Percentiles rank a stretch among this genome's conserved stretches.
phyloP scores from a whole-genome alignment of 805 yeast species.

The Saccharomyces mikatae region DNA sequence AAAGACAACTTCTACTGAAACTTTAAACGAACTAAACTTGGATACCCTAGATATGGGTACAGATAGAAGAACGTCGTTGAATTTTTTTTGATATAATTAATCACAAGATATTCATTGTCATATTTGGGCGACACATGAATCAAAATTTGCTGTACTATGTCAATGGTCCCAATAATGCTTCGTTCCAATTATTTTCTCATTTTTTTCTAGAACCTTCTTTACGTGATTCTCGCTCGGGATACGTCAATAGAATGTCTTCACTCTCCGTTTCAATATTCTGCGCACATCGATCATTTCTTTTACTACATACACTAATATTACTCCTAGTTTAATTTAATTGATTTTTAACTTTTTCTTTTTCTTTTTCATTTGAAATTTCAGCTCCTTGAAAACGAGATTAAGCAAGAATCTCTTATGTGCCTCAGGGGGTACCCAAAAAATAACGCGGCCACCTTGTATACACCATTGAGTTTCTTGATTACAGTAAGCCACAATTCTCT shows the following conservation, averaged over 20 bases:
- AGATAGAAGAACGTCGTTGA: conserved; percentile 2
- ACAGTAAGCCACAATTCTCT: background rate
- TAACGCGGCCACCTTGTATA: background rate
- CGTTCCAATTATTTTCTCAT: background rate
- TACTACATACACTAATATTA: background rate
- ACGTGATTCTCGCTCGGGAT: background rate
- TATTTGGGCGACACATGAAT: background rate
- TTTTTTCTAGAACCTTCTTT: background rate
- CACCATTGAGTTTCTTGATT: background rate
- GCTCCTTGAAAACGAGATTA: background rate
- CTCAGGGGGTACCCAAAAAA: background rate
- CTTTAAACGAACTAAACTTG: background rate
- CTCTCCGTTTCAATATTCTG: background rate
- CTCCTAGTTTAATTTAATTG: background rate
- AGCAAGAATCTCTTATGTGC: background rate
- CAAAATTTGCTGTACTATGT: background rate
- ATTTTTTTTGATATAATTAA: background rate
- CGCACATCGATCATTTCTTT: background rate
- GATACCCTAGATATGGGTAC: background rate
- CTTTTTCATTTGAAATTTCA: background rate
- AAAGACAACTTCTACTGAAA: background rate
- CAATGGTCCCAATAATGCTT: background rate
- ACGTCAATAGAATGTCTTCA: background rate
- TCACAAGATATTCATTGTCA: background rate
- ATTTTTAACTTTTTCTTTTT: background rate